Evolutionary conservation across 1,284 basidiomycete species (phyloP).

Genomic region (Caloboletus firmus): DNA sequence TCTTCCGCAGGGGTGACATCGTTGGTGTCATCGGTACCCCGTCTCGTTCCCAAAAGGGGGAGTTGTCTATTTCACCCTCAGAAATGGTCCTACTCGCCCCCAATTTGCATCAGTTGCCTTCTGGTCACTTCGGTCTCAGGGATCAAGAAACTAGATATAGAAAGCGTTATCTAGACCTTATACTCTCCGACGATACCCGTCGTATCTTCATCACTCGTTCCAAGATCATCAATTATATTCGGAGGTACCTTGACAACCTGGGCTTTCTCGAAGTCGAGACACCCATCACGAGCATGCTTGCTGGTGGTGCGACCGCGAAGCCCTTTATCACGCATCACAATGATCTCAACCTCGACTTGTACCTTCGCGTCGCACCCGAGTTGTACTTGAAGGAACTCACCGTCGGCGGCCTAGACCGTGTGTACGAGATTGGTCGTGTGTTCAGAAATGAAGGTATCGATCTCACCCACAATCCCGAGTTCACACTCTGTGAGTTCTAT

Average conservation of each 20-base stretch:
- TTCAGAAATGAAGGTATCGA: slow-evolving; percentile 99
- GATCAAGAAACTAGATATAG: slow-evolving; percentile 97
- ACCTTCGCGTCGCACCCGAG: slow-evolving; percentile 97
- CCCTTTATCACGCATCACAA: slow-evolving; percentile 99
- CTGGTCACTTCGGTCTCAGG: slow-evolving; percentile 87
- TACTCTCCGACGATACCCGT: slow-evolving; percentile 90
- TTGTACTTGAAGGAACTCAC: slow-evolving; percentile 98
- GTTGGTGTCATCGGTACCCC: slow-evolving; percentile 91
- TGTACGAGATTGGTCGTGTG: slow-evolving; percentile 97
- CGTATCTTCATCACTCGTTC: slow-evolving; percentile 90
- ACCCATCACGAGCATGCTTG: slow-evolving; percentile 96
- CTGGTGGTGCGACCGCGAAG: slow-evolving; percentile 97
- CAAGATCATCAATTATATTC: slow-evolving; percentile 87
- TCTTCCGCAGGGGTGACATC: slow-evolving; percentile 95
- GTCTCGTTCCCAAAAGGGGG: slow-evolving; percentile 93
- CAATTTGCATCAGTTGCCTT: slow-evolving; percentile 94
- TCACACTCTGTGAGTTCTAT: slow-evolving; percentile 99
- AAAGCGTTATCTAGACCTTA: slow-evolving; percentile 98
- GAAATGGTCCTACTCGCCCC: slow-evolving; percentile 90
- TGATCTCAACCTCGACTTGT: slow-evolving; percentile 96
- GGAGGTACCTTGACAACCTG: slow-evolving; percentile 86
- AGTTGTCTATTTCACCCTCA: slow-evolving; percentile 87
- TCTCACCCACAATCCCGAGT: slow-evolving; percentile 96
- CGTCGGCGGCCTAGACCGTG: slow-evolving; percentile 95
- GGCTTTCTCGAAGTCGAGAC: slow-evolving; percentile 99